phyloP scores from a whole-genome alignment of 2,329 filamentous ascomycete genomes.

The Aspergillus glaucus region DNA sequence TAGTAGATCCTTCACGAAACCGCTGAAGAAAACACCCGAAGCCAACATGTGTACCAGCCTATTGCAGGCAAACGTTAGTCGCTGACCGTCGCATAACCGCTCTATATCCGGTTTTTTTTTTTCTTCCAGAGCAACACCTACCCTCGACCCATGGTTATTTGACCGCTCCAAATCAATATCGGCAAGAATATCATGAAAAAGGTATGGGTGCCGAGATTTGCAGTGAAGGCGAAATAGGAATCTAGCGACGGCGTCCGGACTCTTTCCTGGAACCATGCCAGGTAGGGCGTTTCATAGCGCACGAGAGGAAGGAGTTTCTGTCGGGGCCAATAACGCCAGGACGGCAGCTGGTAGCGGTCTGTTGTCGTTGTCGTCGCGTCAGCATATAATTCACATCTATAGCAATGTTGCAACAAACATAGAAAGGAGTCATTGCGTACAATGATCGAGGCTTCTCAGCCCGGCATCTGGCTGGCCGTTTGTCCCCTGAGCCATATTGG shows the following conservation, averaged over 20 bases:
- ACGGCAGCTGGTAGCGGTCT: conserved; percentile 78
- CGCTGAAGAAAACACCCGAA: conserved; percentile 76
- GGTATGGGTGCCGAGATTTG: conserved; percentile 93
- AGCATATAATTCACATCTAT: conserved; percentile 1
- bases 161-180: conserved; percentile 94
- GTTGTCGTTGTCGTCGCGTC: conserved; percentile 3
- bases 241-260: conserved; percentile 79
- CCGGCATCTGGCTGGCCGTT: conserved; percentile 55
- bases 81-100: too few relatives aligned
- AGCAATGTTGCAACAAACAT: conserved; percentile 9
- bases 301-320: conserved; percentile 78
- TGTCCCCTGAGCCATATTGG: conserved; percentile 31
- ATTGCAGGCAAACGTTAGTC: conserved; percentile 10
- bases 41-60: conserved; percentile 66
- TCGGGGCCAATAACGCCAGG: conserved; percentile 82
- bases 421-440: conserved; percentile 31
- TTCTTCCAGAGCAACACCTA: conserved; percentile 43
- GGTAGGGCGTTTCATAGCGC: conserved; percentile 90
- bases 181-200: conserved; percentile 97
- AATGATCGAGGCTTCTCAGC: conserved; percentile 72
- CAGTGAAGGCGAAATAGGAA: conserved; percentile 93
- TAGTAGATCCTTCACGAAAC: conserved; percentile 88
- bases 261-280: conserved; percentile 76
- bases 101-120: neutral
- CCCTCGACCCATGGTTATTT: conserved; percentile 78